phyloP scores from a whole-genome alignment of 1,139 yeast species.

The Suhomyces kunorum region DNA sequence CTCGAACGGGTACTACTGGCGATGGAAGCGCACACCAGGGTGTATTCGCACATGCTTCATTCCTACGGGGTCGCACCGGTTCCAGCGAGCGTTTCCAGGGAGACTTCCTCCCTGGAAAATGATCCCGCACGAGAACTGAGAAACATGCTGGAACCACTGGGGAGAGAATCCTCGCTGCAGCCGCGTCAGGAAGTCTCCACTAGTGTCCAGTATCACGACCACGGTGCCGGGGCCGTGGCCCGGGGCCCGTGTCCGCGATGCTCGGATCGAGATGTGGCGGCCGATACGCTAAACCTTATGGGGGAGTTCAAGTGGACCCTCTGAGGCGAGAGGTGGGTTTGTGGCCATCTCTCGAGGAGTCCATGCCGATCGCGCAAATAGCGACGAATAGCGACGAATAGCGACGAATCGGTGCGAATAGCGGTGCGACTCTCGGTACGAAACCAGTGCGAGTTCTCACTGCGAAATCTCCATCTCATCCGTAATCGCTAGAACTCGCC shows the following conservation, averaged over 20 bases:
- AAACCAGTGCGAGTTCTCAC: too few species aligned
- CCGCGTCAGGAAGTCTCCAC: too few species aligned
- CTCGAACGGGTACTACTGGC: not conserved
- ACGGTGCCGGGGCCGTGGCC: too few species aligned
- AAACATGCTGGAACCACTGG: too few species aligned
- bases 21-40: not conserved
- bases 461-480: too few species aligned
- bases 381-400: too few species aligned
- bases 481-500: too few species aligned
- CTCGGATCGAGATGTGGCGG: conserved; percentile 3
- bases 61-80: not conserved
- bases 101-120: not conserved
- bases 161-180: too few species aligned
- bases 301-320: conserved; percentile 38
- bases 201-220: not conserved
- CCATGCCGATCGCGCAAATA: too few species aligned
- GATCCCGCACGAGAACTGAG: not conserved
- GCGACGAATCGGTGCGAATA: too few species aligned
- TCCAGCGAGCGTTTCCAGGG: not conserved
- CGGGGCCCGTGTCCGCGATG: conserved; percentile 9
- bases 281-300: conserved; percentile 31
- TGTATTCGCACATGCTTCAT: not conserved
- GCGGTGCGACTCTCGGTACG: too few species aligned
- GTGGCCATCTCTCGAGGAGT: too few species aligned
- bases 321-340: conserved; percentile 10